Percentiles rank a stretch among this genome's conserved stretches.
These are phyloP conservation scores for Penicillium arizonense DNA, from an alignment of 495 filamentous ascomycete species.

Conservation along the genomic window DNA sequence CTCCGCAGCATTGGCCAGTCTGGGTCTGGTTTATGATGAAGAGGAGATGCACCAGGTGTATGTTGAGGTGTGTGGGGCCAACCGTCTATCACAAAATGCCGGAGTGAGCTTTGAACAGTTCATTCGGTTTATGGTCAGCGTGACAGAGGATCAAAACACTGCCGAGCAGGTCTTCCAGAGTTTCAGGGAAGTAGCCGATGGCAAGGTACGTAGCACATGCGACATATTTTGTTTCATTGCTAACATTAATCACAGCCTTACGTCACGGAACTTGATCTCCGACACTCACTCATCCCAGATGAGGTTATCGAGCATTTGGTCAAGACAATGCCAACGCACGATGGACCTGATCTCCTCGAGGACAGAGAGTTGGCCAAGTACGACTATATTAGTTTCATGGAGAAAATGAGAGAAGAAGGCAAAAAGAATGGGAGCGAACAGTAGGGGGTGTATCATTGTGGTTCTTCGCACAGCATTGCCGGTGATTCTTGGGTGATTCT, in stretches of 20 bases:
- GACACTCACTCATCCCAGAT: constrained; percentile 91
- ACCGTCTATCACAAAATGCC: constrained; percentile 36
- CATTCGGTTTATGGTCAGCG: constrained; percentile 97
- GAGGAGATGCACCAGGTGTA: constrained; percentile 96
- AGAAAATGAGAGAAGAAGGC: constrained; percentile 57
- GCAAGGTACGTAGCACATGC: constrained; percentile 60
- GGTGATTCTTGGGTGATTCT: constrained; percentile 26
- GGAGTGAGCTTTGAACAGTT: constrained; percentile 97
- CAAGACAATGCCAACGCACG: constrained; percentile 77
- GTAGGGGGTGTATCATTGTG: constrained; percentile 9
- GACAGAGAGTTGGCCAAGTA: constrained; percentile 77
- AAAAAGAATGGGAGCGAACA: constrained; percentile 34
- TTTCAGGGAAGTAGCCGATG: constrained; percentile 95
- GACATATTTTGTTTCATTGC: not conserved
- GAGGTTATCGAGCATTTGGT: constrained; percentile 91
- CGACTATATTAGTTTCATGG: constrained; percentile 93
- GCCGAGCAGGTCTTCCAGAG: constrained; percentile 97
- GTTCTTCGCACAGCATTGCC: constrained; percentile 28
- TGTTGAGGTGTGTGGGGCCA: constrained; percentile 63
- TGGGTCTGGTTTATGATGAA: constrained; percentile 92
- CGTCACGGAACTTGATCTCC: constrained; percentile 94
- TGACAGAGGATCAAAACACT: constrained; percentile 97
- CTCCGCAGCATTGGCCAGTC: constrained; percentile 85
- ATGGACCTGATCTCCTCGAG: constrained; percentile 73
- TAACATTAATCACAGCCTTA: constrained; percentile 60